Conservation (phyloP, 495 filamentous ascomycete genomes). For the Penicillium tannophilum region DNA sequence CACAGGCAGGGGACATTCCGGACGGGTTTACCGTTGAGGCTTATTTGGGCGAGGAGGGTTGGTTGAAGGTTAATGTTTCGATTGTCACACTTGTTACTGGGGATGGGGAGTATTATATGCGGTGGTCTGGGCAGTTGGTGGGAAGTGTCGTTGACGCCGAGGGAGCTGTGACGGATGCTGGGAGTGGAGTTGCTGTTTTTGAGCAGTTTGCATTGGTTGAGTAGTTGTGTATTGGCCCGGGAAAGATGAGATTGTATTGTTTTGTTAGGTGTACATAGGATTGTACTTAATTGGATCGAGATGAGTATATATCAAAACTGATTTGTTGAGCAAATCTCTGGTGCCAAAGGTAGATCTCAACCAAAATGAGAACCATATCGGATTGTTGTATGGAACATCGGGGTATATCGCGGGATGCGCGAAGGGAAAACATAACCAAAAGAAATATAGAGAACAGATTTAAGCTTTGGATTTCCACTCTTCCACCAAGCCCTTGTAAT, state of each 20-base stretch:
- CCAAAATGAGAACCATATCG: neutral
- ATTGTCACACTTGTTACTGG: conserved; percentile 15
- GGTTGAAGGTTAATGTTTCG: conserved; percentile 26
- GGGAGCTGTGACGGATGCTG: neutral
- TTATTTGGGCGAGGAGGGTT: conserved; percentile 8
- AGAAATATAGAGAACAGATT: neutral
- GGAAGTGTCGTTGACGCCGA: conserved; percentile 19
- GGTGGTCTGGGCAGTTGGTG: conserved; percentile 29
- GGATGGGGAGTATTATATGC: conserved; percentile 25
- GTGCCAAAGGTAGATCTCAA: neutral
- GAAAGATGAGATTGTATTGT: neutral
- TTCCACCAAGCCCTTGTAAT: conserved; percentile 61
- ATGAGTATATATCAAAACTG: too few relatives aligned
- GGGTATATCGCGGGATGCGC: conserved; percentile 22
- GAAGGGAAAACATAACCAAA: conserved; percentile 3
- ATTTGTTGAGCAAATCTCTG: neutral
- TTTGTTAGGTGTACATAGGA: too few relatives aligned
- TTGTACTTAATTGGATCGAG: too few relatives aligned
- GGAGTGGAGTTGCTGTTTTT: conserved; percentile 21
- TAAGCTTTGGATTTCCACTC: conserved; percentile 50
- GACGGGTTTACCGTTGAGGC: conserved; percentile 24
- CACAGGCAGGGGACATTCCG: conserved; percentile 19
- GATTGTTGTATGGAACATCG: neutral
- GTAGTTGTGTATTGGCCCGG: neutral
- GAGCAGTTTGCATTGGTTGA: conserved; percentile 27